These are phyloP conservation scores for Debaryomyces fabryi DNA, from an alignment of 1,139 yeast genomes.

Conservation along the genomic window DNA sequence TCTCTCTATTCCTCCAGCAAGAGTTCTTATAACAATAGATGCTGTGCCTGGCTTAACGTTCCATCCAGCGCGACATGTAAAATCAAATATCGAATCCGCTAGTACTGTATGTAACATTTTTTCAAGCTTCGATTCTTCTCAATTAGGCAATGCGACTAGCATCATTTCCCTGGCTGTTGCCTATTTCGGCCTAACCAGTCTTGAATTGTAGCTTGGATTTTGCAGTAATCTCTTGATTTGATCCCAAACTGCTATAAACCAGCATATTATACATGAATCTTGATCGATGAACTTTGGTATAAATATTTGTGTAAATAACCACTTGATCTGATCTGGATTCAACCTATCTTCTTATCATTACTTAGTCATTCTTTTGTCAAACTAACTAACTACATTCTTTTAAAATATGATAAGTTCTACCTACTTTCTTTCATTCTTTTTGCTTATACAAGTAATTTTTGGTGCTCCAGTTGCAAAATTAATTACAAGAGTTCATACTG, in stretches of 20 bases:
- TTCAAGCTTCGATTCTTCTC: background rate
- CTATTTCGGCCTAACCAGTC: constrained; percentile 1
- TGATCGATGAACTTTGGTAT: background rate
- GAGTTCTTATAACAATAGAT: background rate
- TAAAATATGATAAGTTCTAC: constrained; percentile 9
- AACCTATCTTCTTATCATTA: background rate
- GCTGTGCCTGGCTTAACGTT: background rate
- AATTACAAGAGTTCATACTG: constrained; percentile 65
- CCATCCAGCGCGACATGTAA: background rate
- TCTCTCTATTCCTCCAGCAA: background rate
- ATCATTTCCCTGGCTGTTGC: constrained; percentile 4
- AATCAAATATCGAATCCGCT: no score
- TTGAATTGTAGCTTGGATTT: background rate
- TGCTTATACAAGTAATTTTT: constrained; percentile 22
- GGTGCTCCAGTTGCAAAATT: constrained; percentile 44
- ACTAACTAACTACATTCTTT: constrained; percentile 1
- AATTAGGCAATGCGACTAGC: constrained; percentile 8
- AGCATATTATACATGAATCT: background rate
- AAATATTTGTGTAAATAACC: background rate
- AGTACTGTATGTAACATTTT: background rate
- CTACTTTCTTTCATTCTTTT: constrained; percentile 22
- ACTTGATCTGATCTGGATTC: background rate
- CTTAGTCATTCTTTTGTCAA: constrained; percentile 7
- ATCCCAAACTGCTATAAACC: background rate
- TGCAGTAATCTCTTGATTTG: constrained; percentile 4